Conservation (phyloP, 305 asterid species). For the Solanum chacoense region DNA sequence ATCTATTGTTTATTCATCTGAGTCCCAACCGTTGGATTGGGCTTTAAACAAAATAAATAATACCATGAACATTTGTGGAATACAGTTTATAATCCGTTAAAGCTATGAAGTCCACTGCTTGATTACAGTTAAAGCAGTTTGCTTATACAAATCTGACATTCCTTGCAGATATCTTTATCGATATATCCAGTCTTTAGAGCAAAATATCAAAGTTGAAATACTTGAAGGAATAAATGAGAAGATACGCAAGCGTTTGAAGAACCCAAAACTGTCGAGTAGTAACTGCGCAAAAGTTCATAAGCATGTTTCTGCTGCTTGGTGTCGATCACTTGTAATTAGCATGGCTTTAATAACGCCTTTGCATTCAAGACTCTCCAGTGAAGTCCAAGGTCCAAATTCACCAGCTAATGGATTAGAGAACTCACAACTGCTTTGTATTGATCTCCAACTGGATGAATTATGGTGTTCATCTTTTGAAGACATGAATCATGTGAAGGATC, state of each 20-base stretch:
- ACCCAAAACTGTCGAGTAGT: conserved; percentile 84
- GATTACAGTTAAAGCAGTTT: not conserved
- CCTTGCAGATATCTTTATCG: conserved; percentile 63
- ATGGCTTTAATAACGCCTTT: conserved; percentile 87
- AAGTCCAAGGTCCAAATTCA: conserved; percentile 38
- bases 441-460: conserved; percentile 79
- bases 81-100: not conserved
- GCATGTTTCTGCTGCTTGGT: conserved; percentile 95
- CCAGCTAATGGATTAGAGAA: conserved; percentile 43
- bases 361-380: conserved; percentile 64
- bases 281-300: conserved; percentile 65
- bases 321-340: conserved; percentile 89
- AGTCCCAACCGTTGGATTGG: not conserved
- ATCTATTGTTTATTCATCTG: not conserved
- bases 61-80: not conserved
- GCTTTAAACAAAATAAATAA: not conserved
- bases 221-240: conserved; percentile 93
- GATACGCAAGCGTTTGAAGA: conserved; percentile 91
- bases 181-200: conserved; percentile 71
- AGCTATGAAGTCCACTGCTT: not conserved
- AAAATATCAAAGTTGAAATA: conserved; percentile 63
- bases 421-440: conserved; percentile 75
- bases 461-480: conserved; percentile 89
- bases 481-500: conserved; percentile 52
- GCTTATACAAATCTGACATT: conserved; percentile 1